A percentile compares a stretch with the other conserved stretches of the same genome.
These are phyloP conservation scores for Cercospora citrullina DNA, from an alignment of 2,329 filamentous ascomycete genomes.

Conservation along the genomic window DNA sequence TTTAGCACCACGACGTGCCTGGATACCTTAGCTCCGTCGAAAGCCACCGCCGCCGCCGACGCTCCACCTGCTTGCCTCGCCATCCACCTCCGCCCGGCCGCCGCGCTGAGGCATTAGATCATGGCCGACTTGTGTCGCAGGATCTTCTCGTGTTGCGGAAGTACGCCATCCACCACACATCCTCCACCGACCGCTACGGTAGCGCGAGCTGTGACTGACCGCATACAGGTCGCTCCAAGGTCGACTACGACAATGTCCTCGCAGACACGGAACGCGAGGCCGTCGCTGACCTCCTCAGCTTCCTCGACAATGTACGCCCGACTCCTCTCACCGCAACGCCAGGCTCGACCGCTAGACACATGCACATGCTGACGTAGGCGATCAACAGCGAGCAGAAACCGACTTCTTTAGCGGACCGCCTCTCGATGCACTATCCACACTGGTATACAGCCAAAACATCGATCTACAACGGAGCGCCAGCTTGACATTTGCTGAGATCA, in stretches of 20 bases:
- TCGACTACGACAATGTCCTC: conserved; percentile 54
- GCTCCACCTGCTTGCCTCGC: neutral
- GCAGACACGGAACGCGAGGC: conserved; percentile 96
- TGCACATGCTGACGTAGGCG: conserved; percentile 24
- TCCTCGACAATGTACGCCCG: conserved; percentile 83
- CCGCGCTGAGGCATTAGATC: conserved; percentile 25
- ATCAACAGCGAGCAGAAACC: conserved; percentile 81
- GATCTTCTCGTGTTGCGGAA: conserved; percentile 39
- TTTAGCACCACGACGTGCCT: conserved; percentile 2
- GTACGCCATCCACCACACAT: conserved; percentile 25
- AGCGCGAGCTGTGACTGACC: neutral
- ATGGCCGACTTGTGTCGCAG: conserved; percentile 37
- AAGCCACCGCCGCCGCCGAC: neutral
- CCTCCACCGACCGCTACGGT: neutral
- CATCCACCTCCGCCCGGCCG: conserved; percentile 11
- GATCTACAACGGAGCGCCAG: conserved; percentile 96
- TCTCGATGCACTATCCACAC: conserved; percentile 85
- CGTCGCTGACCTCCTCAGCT: conserved; percentile 90
- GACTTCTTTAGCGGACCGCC: conserved; percentile 98
- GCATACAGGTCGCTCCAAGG: conserved; percentile 46
- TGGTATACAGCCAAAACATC: conserved; percentile 98
- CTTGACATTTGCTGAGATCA: conserved; percentile 98
- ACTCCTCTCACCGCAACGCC: conserved; percentile 23
- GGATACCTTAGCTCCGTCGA: conserved; percentile 1
- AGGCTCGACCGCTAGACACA: neutral